These are phyloP conservation scores for Porpolomopsis calyptriformis DNA, from an alignment of 768 basidiomycete genomes.

Conservation along the genomic window DNA sequence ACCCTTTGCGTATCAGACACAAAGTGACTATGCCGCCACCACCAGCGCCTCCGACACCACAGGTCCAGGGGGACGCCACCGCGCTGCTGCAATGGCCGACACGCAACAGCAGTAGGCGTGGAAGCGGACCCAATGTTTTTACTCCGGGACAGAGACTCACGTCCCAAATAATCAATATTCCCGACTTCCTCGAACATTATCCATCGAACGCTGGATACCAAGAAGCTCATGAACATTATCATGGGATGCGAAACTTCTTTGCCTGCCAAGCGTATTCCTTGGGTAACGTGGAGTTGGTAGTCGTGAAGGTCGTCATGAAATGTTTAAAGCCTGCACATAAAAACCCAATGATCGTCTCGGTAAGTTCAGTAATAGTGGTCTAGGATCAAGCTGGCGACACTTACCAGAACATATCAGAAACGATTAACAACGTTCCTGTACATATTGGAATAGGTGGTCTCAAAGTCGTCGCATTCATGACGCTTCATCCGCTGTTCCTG, in stretches of 20 bases:
- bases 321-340: background rate
- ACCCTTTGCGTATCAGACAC: background rate
- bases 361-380: background rate
- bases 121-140: background rate
- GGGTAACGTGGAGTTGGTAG: background rate
- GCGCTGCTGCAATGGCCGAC: background rate
- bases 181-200: background rate
- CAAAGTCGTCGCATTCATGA: conserved; percentile 11
- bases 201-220: conserved; percentile 1
- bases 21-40: background rate
- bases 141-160: background rate
- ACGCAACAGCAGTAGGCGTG: background rate
- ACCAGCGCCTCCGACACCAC: background rate
- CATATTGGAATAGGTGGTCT: conserved; percentile 16
- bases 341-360: conserved; percentile 1
- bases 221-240: conserved; percentile 1
- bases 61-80: background rate
- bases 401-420: conserved; percentile 15
- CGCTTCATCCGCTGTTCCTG: conserved; percentile 9
- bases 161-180: background rate
- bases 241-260: background rate
- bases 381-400: background rate
- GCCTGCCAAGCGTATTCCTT: background rate
- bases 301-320: background rate
- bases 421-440: conserved; percentile 15